Evolutionary conservation across 345 rosid genomes (phyloP).

Genomic region (Noccaea bulbosa): DNA sequence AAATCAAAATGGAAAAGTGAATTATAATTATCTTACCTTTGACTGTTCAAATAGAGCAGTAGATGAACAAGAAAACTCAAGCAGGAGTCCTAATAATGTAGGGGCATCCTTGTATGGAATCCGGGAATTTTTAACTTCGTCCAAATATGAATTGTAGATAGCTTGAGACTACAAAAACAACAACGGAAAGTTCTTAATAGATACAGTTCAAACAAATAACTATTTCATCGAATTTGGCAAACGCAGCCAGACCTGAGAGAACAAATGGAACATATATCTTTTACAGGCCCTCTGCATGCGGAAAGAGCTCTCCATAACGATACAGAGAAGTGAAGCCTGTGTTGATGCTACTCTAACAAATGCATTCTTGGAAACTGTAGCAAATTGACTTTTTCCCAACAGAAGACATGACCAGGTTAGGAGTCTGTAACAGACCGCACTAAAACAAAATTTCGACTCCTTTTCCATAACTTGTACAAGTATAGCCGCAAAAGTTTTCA

Average conservation of each 20-base stretch:
- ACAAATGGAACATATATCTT: conserved; percentile 63
- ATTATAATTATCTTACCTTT: conserved; percentile 55
- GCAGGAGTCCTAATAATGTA: conserved; percentile 64
- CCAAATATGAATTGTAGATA: conserved; percentile 60
- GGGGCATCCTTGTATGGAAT: conserved; percentile 76
- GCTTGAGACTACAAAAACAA: conserved; percentile 64
- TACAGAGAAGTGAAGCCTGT: conserved; percentile 69
- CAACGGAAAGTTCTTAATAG: conserved; percentile 1
- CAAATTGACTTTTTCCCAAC: conserved; percentile 69
- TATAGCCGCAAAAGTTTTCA: conserved; percentile 80
- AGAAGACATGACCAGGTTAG: conserved; percentile 90
- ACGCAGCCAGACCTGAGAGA: conserved; percentile 65
- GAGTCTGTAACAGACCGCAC: conserved; percentile 69
- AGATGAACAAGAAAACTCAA: conserved; percentile 66
- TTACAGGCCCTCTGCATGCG: conserved; percentile 79
- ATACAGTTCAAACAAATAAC: background rate
- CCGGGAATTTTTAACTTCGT: conserved; percentile 66
- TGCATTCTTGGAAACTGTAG: conserved; percentile 75
- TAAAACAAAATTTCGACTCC: conserved; percentile 62
- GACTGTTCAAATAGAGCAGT: conserved; percentile 60
- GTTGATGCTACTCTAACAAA: conserved; percentile 72
- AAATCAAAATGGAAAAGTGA: conserved; percentile 2
- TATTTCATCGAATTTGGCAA: conserved; percentile 11
- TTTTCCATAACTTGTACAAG: conserved; percentile 91
- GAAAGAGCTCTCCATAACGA: conserved; percentile 68